Conservation (phyloP, 352 stramenopile species). For the Phytophthora nicotianae region DNA sequence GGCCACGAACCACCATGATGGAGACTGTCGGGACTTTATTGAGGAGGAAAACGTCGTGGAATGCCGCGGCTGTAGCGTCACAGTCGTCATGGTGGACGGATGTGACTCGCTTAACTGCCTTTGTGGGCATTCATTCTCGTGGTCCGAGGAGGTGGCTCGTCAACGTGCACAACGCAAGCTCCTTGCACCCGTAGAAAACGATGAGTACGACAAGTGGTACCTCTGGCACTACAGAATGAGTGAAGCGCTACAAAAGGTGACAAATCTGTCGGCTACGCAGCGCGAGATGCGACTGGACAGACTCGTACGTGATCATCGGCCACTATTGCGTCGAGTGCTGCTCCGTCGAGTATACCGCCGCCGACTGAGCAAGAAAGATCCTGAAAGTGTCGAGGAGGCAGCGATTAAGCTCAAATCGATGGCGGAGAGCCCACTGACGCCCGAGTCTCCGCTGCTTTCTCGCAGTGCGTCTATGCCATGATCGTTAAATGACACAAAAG, state of each 20-base stretch:
- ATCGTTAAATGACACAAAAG: no score
- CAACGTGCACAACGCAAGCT: constrained; percentile 55
- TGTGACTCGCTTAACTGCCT: constrained; percentile 59
- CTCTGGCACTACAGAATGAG: constrained; percentile 36
- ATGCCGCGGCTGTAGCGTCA: constrained; percentile 59
- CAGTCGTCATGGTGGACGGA: constrained; percentile 68
- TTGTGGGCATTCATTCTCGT: constrained; percentile 61
- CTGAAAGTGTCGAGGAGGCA: neutral
- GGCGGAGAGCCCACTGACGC: constrained; percentile 1
- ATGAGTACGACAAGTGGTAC: constrained; percentile 36
- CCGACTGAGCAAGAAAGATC: constrained; percentile 17
- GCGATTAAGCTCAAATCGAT: constrained; percentile 16
- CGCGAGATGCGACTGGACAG: constrained; percentile 37
- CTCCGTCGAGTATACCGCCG: constrained; percentile 26
- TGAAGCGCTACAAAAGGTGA: constrained; percentile 32
- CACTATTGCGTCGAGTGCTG: constrained; percentile 37
- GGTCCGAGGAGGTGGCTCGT: constrained; percentile 50
- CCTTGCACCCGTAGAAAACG: constrained; percentile 39
- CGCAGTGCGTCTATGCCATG: constrained; percentile 22
- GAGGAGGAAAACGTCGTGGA: constrained; percentile 58
- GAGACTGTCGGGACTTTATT: constrained; percentile 59
- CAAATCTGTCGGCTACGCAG: constrained; percentile 32
- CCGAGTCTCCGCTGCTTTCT: constrained; percentile 11
- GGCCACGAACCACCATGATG: constrained; percentile 44
- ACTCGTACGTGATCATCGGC: constrained; percentile 42